phyloP scores from a whole-genome alignment of 163 green algal species.

The Coccomyxa subellipsoidea region DNA sequence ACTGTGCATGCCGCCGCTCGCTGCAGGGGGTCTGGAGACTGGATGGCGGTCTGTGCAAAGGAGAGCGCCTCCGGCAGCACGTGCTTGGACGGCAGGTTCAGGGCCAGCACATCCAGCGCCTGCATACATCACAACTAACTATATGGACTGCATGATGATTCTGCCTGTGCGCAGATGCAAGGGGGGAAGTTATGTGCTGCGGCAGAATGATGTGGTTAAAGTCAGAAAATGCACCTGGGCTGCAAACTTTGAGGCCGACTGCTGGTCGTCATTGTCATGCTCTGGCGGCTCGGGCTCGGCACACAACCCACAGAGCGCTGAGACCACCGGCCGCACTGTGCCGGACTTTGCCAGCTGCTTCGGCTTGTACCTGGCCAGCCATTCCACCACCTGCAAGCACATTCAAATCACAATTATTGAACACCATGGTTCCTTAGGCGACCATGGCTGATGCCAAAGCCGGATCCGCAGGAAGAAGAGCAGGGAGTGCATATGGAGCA shows the following conservation, averaged over 20 bases:
- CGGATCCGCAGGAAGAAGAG: too few relatives aligned
- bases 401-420: neutral
- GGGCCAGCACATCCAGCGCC: constrained; percentile 55
- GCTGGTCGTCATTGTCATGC: constrained; percentile 39
- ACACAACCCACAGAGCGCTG: constrained; percentile 49
- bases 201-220: too few relatives aligned
- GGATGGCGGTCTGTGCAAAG: constrained; percentile 33
- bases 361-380: constrained; percentile 51
- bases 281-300: constrained; percentile 42
- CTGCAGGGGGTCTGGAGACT: constrained; percentile 21
- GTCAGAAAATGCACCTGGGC: constrained; percentile 29
- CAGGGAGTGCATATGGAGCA: too few relatives aligned
- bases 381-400: constrained; percentile 29
- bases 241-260: constrained; percentile 45
- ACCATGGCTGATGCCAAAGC: too few relatives aligned
- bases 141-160: too few relatives aligned
- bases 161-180: too few relatives aligned
- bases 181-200: too few relatives aligned
- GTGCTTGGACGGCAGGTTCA: constrained; percentile 46
- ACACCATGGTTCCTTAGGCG: too few relatives aligned
- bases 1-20: constrained; percentile 46
- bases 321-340: constrained; percentile 36
- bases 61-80: constrained; percentile 38
- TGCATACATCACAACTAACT: constrained; percentile 26
- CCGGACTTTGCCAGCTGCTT: constrained; percentile 62